Conservation (phyloP, 176 grass and related monocot genomes). For the Aechmea fasciata region DNA sequence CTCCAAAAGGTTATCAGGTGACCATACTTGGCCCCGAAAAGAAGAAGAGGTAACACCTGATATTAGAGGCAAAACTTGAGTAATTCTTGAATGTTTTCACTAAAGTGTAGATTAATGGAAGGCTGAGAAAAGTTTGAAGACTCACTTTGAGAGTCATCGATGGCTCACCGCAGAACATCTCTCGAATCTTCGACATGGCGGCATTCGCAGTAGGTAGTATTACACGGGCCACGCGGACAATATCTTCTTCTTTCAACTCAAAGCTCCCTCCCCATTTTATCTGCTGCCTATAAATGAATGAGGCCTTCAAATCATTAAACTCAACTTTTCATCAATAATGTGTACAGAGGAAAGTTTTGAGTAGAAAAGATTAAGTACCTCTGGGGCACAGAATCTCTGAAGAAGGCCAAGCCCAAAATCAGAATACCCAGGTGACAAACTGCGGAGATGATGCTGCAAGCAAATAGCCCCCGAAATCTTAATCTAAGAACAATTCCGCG, state of each 20-base stretch:
- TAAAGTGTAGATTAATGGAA: not conserved
- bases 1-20: slow-evolving; percentile 44
- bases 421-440: slow-evolving; percentile 59
- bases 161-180: slow-evolving; percentile 79
- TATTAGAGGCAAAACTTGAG: slow-evolving; percentile 11
- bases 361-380: slow-evolving; percentile 23
- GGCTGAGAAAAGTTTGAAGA: slow-evolving; percentile 1
- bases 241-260: slow-evolving; percentile 61
- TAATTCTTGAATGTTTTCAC: not conserved
- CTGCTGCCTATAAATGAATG: slow-evolving; percentile 29
- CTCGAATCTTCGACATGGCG: slow-evolving; percentile 45
- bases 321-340: not conserved
- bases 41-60: slow-evolving; percentile 58
- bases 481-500: not conserved
- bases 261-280: slow-evolving; percentile 27
- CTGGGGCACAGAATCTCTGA: slow-evolving; percentile 60
- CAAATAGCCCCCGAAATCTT: slow-evolving; percentile 15
- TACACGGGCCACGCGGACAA: slow-evolving; percentile 34
- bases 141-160: slow-evolving; percentile 83
- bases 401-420: slow-evolving; percentile 64
- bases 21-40: slow-evolving; percentile 63
- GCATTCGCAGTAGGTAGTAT: slow-evolving; percentile 58
- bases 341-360: not conserved
- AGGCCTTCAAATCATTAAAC: slow-evolving; percentile 16
- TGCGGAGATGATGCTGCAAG: slow-evolving; percentile 58